Conservation (phyloP, 2,329 filamentous ascomycete species). For the Didymella sp. region DNA sequence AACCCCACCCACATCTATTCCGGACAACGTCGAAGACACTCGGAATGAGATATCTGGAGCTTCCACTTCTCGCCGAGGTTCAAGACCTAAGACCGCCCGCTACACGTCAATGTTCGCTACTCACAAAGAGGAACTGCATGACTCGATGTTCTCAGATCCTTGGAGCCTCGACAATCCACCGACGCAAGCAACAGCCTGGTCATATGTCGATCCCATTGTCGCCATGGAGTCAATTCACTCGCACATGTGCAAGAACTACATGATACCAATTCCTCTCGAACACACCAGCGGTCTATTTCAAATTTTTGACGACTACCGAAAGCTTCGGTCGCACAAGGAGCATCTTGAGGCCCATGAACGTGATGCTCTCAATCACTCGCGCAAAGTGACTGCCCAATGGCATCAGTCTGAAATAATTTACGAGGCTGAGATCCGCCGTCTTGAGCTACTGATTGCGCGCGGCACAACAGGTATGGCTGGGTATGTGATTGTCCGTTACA, state of each 20-base stretch:
- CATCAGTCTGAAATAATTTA: slow-evolving; percentile 45
- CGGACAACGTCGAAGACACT: slow-evolving; percentile 36
- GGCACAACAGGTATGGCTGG: slow-evolving; percentile 51
- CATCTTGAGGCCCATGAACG: slow-evolving; percentile 36
- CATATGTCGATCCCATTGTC: slow-evolving; percentile 35
- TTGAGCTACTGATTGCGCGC: slow-evolving; percentile 54
- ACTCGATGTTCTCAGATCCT: slow-evolving; percentile 33
- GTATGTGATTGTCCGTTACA: slow-evolving; percentile 15
- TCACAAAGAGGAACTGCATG: slow-evolving; percentile 31
- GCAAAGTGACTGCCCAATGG: slow-evolving; percentile 44
- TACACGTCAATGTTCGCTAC: slow-evolving; percentile 49
- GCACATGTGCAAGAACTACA: slow-evolving; percentile 32
- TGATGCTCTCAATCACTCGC: slow-evolving; percentile 35
- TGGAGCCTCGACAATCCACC: slow-evolving; percentile 35
- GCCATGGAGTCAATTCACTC: slow-evolving; percentile 37
- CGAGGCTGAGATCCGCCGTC: slow-evolving; percentile 52
- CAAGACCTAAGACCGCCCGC: slow-evolving; percentile 51
- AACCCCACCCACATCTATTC: slow-evolving; percentile 22
- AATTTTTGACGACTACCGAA: slow-evolving; percentile 54
- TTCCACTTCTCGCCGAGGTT: slow-evolving; percentile 39
- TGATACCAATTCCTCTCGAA: slow-evolving; percentile 35
- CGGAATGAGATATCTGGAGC: slow-evolving; percentile 41
- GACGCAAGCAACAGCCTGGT: slow-evolving; percentile 8
- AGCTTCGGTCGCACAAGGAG: slow-evolving; percentile 46
- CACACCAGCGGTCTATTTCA: slow-evolving; percentile 51